Evolutionary conservation across 192 early-diverging fungal genomes (phyloP), one percentile per base, ranked within the genome.

Genomic region (Backusella australiensis): DNA sequence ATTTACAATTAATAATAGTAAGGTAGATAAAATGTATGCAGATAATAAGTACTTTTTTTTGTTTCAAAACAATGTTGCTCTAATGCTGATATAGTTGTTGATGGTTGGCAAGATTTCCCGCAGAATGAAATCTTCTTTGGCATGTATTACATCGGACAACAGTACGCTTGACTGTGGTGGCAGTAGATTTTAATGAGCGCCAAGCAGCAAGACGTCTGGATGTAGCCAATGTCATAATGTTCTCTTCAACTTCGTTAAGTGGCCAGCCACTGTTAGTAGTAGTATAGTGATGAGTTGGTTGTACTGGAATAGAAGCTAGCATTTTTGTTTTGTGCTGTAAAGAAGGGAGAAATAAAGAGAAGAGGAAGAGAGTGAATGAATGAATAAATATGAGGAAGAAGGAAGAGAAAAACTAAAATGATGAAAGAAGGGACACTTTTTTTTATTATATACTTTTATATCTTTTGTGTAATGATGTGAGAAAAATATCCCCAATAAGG

Each of bases 61-160:
- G 32, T 32, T 71, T 41, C 23, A 17, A 41, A 23, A 21, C 21
- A 26, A 41, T 23, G 38, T 19, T 14, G 2, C 19, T 26, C 41
- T 71, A 71, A 26, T 71, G 70, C 12, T 42, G 39, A 46, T 71
- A 71, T 71, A 71, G n/a, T 71, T 71, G 70, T 34, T 71, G 70
- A 44, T 71, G 70, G 29, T 71, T 71, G 49, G 38, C 41, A 46
- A 71, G 70, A 46, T 71, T 71, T 38, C 70, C 70, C 5, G 19
- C 39, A 12, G 70, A 71, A 71, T 71, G 70, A 6, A 71, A 71
- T 38, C 70, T 38, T 71, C 70, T 44, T 71, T 71, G 42, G 70
- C 70, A 71, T 71, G 70, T 46, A 44, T 52, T 12, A 26, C 70
- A 71, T 8, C 70, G 35, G 15, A 71, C 23, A 42, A 12, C 70